phyloP scores from a whole-genome alignment of 306 rosid species.

The Castanopsis chinensis region DNA sequence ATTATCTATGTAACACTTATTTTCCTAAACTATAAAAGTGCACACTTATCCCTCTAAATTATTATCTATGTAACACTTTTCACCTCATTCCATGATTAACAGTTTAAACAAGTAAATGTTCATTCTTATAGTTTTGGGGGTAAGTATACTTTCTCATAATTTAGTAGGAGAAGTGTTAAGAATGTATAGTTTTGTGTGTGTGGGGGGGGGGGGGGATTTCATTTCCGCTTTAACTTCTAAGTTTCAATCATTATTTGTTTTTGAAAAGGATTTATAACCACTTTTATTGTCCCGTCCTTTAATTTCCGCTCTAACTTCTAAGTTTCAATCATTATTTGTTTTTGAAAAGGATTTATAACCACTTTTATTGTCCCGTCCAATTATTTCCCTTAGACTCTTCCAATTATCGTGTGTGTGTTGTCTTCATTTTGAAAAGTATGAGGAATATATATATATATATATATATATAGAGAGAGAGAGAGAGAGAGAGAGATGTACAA shows the following conservation, averaged over 20 bases:
- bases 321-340: not conserved
- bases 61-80: no score
- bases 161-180: no score
- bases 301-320: not conserved
- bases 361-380: not conserved
- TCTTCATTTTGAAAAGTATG: not conserved
- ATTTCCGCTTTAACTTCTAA: not conserved
- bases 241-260: not conserved
- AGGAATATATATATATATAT: constrained; percentile 23
- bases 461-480: not conserved
- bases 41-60: no score
- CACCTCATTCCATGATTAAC: no score
- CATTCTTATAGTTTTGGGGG: no score
- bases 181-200: no score
- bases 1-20: no score
- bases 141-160: no score
- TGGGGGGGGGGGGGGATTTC: no score
- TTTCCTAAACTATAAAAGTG: no score
- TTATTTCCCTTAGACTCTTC: not conserved
- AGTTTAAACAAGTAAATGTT: no score
- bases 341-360: not conserved
- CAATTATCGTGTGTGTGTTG: not conserved
- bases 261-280: not conserved
- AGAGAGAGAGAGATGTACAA: no score
- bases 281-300: not conserved